Evolutionary conservation across 2,329 filamentous ascomycete species (phyloP).

Genomic region (Colletotrichum chrysophilum): DNA sequence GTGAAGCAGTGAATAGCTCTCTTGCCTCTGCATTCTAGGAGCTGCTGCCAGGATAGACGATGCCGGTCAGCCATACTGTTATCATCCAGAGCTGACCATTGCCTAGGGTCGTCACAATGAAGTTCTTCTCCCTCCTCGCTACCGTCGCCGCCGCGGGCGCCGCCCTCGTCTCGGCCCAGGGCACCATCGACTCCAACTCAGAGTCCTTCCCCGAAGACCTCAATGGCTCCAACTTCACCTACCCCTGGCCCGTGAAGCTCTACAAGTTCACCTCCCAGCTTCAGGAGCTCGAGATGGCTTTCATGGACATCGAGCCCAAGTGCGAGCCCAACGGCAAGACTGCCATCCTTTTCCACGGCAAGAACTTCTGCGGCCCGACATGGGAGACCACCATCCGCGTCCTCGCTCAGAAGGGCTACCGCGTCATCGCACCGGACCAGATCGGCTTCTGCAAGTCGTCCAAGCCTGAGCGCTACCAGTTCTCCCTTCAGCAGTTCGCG

Average conservation of each 20-base stretch:
- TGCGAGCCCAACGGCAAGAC: conserved; percentile 41
- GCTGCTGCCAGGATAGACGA: background rate
- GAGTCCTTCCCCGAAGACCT: conserved; percentile 45
- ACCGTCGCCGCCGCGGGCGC: conserved; percentile 19
- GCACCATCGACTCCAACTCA: conserved; percentile 35
- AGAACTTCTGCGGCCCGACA: conserved; percentile 61
- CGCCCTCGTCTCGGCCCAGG: conserved; percentile 27
- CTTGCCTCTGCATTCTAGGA: background rate
- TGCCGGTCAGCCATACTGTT: background rate
- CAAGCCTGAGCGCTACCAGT: conserved; percentile 56
- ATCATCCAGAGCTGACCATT: background rate
- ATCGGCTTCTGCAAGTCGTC: conserved; percentile 63
- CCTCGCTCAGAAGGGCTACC: conserved; percentile 49
- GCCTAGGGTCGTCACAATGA: conserved; percentile 21
- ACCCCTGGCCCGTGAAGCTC: conserved; percentile 55
- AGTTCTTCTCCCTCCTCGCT: conserved; percentile 14
- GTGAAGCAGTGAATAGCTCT: background rate
- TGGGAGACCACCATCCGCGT: conserved; percentile 53
- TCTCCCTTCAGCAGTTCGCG: conserved; percentile 55
- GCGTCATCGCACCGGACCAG: conserved; percentile 59
- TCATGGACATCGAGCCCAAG: conserved; percentile 54
- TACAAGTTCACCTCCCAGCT: conserved; percentile 53
- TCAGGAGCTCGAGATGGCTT: conserved; percentile 57
- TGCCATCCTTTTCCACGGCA: conserved; percentile 57
- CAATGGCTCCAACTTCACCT: conserved; percentile 57